Evolutionary conservation across 163 green algal species (phyloP).

Genomic region (Scenedesmus sp.): DNA sequence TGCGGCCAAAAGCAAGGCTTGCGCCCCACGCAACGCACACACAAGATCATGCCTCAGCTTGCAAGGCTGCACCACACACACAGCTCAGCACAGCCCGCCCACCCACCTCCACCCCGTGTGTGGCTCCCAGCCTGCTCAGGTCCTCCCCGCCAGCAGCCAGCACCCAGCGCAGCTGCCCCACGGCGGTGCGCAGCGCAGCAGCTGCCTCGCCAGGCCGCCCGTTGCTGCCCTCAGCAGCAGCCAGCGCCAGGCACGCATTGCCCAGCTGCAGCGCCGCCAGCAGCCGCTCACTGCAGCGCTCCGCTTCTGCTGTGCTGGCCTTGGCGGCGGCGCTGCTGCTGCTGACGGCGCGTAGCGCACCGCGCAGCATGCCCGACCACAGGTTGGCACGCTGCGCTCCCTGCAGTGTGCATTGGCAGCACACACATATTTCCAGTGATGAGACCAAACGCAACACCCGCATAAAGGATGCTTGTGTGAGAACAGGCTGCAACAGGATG

Average conservation of each 20-base stretch:
- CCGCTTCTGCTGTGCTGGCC: not conserved
- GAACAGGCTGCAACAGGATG: too few species aligned
- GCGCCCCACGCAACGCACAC: too few species aligned
- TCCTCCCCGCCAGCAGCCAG: slow-evolving; percentile 20
- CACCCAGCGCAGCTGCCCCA: slow-evolving; percentile 37
- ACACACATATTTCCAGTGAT: not conserved
- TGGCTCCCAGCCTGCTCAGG: not conserved
- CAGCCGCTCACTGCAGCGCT: slow-evolving; percentile 19
- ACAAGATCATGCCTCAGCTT: not conserved
- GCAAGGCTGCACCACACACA: not conserved
- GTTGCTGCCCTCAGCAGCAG: slow-evolving; percentile 14
- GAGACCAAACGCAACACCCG: not conserved
- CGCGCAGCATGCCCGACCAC: slow-evolving; percentile 3
- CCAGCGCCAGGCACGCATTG: slow-evolving; percentile 25
- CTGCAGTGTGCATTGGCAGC: not conserved
- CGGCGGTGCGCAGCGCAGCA: slow-evolving; percentile 16
- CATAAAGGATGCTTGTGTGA: not conserved
- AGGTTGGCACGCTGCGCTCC: slow-evolving; percentile 28
- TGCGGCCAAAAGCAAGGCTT: too few species aligned
- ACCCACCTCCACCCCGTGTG: slow-evolving; percentile 11
- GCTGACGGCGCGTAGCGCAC: slow-evolving; percentile 2
- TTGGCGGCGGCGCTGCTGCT: slow-evolving; percentile 7
- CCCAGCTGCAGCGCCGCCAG: slow-evolving; percentile 38
- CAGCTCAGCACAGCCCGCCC: not conserved
- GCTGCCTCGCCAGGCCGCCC: not conserved